phyloP scores from a whole-genome alignment of 2,329 filamentous ascomycete genomes.

The Colletotrichum lindemuthianum region DNA sequence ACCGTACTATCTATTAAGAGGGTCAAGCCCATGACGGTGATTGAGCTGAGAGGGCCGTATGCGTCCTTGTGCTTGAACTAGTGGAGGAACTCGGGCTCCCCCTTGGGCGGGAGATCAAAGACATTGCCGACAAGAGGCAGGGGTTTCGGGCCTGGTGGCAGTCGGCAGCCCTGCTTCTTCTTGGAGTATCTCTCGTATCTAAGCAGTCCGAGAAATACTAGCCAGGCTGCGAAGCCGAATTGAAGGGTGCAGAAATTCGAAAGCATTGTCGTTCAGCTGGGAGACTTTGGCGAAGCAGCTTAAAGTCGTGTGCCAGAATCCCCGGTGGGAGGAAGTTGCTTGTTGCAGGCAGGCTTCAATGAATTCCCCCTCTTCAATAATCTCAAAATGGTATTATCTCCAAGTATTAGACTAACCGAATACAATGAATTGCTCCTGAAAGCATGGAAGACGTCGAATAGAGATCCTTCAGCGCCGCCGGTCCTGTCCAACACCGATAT shows the following conservation, averaged over 20 bases:
- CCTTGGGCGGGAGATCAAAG: conserved; percentile 51
- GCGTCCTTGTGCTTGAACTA: conserved; percentile 47
- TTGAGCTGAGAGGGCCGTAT: conserved; percentile 43
- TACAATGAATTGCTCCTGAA: no score
- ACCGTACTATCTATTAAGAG: no score
- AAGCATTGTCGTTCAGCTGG: background rate
- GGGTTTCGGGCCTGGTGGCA: conserved; percentile 42
- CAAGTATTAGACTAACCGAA: no score
- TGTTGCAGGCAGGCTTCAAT: no score
- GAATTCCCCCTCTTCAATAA: no score
- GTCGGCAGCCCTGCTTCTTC: background rate
- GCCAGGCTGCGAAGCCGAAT: background rate
- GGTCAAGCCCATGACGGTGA: conserved; percentile 51
- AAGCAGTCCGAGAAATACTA: background rate
- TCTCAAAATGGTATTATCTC: no score
- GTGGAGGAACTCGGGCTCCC: conserved; percentile 43
- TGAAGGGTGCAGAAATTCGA: background rate
- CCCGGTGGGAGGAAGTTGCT: no score
- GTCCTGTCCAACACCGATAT: no score
- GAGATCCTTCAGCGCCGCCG: no score
- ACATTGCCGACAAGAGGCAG: conserved; percentile 58
- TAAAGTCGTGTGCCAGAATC: no score
- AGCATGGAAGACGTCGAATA: no score
- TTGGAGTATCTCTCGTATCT: background rate
- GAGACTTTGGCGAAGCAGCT: no score